Conservation (phyloP, 2,329 filamentous ascomycete genomes). For the Apiospora aurea region DNA sequence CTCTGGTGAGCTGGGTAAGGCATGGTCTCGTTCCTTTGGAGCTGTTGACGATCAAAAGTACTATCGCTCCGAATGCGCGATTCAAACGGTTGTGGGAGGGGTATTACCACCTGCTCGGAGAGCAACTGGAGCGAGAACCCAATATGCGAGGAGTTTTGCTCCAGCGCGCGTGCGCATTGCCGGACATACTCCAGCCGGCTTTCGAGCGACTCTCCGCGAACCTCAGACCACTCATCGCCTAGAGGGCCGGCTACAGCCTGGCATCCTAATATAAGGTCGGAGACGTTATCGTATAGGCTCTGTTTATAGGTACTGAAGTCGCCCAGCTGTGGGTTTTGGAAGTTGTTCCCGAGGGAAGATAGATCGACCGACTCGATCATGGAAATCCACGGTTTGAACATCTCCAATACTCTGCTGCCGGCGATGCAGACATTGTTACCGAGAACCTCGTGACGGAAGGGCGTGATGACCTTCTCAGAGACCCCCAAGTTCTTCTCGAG, state of each 20-base stretch:
- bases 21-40: conserved; percentile 66
- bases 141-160: conserved; percentile 86
- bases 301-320: conserved; percentile 95
- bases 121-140: conserved; percentile 87
- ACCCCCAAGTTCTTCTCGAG: conserved; percentile 83
- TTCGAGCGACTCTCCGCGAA: conserved; percentile 89
- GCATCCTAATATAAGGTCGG: conserved; percentile 85
- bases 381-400: conserved; percentile 88
- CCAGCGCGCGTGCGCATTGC: conserved; percentile 78
- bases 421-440: conserved; percentile 83
- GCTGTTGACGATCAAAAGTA: conserved; percentile 50
- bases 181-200: conserved; percentile 84
- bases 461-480: conserved; percentile 82
- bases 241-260: conserved; percentile 92
- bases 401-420: conserved; percentile 82
- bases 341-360: conserved; percentile 75
- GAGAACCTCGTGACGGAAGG: conserved; percentile 78
- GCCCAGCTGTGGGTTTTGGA: conserved; percentile 83
- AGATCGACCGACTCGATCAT: conserved; percentile 93
- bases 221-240: conserved; percentile 93
- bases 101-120: conserved; percentile 74
- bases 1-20: conserved; percentile 62
- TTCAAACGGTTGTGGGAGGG: conserved; percentile 53
- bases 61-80: conserved; percentile 44
- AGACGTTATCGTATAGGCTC: conserved; percentile 89